Percentiles rank a stretch among this genome's conserved stretches.
These are phyloP conservation scores for Penicillium sp. DNA, from an alignment of 2,329 filamentous ascomycete genomes.

Conservation along the genomic window DNA sequence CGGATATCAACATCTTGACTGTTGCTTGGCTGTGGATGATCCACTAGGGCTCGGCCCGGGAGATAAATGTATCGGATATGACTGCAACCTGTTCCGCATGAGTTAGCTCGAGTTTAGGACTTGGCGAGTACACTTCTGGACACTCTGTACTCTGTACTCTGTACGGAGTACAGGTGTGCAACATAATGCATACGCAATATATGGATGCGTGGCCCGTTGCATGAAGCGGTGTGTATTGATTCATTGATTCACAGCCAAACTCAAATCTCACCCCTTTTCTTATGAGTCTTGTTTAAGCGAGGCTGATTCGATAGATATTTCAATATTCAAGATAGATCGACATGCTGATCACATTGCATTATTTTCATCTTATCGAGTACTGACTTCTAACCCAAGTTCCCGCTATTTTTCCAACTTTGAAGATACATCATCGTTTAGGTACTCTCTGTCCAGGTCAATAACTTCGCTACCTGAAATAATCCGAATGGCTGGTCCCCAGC, in stretches of 20 bases:
- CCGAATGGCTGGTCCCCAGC: conserved; percentile 10
- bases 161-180: no score
- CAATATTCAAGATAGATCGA: not conserved
- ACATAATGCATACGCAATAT: not conserved
- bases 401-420: not conserved
- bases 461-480: not conserved
- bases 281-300: not conserved
- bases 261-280: not conserved
- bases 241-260: not conserved
- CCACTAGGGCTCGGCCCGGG: not conserved
- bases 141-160: not conserved
- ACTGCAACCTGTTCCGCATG: not conserved
- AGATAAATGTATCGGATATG: not conserved
- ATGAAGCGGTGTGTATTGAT: conserved; percentile 14
- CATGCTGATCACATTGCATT: not conserved
- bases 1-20: not conserved
- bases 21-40: not conserved
- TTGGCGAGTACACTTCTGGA: not conserved
- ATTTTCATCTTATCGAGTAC: not conserved
- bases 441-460: not conserved
- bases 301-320: not conserved
- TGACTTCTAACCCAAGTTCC: not conserved
- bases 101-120: not conserved
- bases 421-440: not conserved
- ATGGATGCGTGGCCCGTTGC: not conserved